Percentiles rank a stretch among this genome's conserved stretches.
phyloP scores from a whole-genome alignment of 495 filamentous ascomycete species.

The Hypoxylon intermedium region DNA sequence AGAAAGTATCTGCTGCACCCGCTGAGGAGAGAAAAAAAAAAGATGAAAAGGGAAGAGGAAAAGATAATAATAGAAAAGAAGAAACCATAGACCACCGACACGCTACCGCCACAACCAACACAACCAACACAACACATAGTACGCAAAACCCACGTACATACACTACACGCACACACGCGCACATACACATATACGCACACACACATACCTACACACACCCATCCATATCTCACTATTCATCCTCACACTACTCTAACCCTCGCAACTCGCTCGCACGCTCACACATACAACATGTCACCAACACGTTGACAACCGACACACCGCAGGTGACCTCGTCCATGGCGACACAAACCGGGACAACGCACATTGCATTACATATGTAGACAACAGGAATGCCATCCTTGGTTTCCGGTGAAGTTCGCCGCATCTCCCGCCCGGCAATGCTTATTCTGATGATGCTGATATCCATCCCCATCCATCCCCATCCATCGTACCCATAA shows the following conservation, averaged over 20 bases:
- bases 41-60: too few species aligned
- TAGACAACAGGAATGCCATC: constrained; percentile 37
- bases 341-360: constrained; percentile 40
- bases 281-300: constrained; percentile 39
- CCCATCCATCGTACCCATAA: not conserved
- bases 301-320: constrained; percentile 40
- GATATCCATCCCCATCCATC: not conserved
- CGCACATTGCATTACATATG: constrained; percentile 40
- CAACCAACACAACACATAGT: constrained; percentile 1
- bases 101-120: too few species aligned
- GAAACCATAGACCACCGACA: too few species aligned
- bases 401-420: constrained; percentile 38
- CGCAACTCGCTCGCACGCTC: not conserved
- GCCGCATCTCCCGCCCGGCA: constrained; percentile 39
- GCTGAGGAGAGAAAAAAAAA: too few species aligned
- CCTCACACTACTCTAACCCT: not conserved
- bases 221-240: not conserved
- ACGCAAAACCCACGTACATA: constrained; percentile 8
- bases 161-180: not conserved
- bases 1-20: too few species aligned
- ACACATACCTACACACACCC: too few species aligned
- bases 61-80: too few species aligned
- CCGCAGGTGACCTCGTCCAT: constrained; percentile 38
- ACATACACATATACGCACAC: not conserved
- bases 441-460: constrained; percentile 16